Conservation (phyloP, 116 monocot genomes). For the Phalaenopsis hybrid region DNA sequence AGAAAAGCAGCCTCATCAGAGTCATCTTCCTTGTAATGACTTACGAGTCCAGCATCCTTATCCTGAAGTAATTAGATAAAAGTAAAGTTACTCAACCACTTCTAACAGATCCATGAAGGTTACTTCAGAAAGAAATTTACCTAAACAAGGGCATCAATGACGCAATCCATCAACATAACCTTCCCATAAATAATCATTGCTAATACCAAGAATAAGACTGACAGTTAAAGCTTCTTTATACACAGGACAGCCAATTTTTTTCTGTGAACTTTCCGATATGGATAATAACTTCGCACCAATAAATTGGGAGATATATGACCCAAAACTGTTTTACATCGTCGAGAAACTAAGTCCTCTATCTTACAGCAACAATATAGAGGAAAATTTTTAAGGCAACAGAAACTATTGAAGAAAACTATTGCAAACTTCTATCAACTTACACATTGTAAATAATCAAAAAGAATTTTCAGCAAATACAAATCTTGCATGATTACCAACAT, state of each 20-base stretch:
- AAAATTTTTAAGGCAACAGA: neutral
- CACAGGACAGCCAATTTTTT: neutral
- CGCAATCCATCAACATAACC: neutral
- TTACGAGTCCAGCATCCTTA: conserved; percentile 24
- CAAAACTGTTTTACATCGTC: neutral
- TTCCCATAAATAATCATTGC: neutral
- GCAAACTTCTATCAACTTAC: neutral
- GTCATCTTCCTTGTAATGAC: conserved; percentile 25
- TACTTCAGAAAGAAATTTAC: neutral
- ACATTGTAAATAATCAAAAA: neutral
- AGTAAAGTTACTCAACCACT: neutral
- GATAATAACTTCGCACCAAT: neutral
- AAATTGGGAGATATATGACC: neutral
- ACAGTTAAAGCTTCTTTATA: neutral
- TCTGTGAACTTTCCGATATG: neutral
- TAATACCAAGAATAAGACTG: neutral
- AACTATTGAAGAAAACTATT: too few species aligned
- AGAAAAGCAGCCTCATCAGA: conserved; percentile 23
- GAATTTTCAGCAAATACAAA: neutral
- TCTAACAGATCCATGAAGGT: neutral
- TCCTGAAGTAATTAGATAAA: conserved; percentile 32
- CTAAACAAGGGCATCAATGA: neutral
- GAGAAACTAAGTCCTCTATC: neutral
- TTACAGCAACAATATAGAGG: neutral
- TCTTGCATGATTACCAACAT: neutral